phyloP scores from a whole-genome alignment of 495 filamentous ascomycete species.

The Neurospora sp. region DNA sequence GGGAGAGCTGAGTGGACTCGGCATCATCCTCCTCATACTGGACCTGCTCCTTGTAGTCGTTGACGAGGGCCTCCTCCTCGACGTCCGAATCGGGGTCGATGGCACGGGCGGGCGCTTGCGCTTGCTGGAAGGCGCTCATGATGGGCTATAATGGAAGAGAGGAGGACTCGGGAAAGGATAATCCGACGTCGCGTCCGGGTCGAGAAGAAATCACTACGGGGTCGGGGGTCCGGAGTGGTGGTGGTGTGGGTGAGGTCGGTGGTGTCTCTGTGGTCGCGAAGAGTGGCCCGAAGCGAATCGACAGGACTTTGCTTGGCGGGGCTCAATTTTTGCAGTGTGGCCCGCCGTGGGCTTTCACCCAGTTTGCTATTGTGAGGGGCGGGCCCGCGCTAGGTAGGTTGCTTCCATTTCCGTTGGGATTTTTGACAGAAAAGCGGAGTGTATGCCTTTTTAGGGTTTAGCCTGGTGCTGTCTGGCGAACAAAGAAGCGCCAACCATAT shows the following conservation, averaged over 20 bases:
- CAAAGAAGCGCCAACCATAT: background rate
- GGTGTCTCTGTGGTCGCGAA: slow-evolving; percentile 14
- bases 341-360: background rate
- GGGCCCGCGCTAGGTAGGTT: background rate
- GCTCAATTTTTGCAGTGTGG: slow-evolving; percentile 21
- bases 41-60: slow-evolving; percentile 91
- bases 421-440: background rate
- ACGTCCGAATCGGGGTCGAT: slow-evolving; percentile 79
- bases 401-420: background rate
- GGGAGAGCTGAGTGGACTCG: slow-evolving; percentile 54
- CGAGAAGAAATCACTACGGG: background rate
- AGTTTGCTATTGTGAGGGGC: background rate
- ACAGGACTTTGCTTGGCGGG: slow-evolving; percentile 22
- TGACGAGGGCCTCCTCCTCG: slow-evolving; percentile 87
- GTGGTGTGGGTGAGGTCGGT: slow-evolving; percentile 8
- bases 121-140: slow-evolving; percentile 45
- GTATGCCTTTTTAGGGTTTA: background rate
- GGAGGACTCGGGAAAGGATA: background rate
- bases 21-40: slow-evolving; percentile 79
- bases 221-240: slow-evolving; percentile 8
- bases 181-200: slow-evolving; percentile 1
- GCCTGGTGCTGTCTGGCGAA: background rate
- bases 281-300: slow-evolving; percentile 14
- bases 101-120: slow-evolving; percentile 39
- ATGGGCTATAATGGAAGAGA: slow-evolving; percentile 3